phyloP scores from a whole-genome alignment of 2,329 filamentous ascomycete genomes.

The Talaromyces sp. region DNA sequence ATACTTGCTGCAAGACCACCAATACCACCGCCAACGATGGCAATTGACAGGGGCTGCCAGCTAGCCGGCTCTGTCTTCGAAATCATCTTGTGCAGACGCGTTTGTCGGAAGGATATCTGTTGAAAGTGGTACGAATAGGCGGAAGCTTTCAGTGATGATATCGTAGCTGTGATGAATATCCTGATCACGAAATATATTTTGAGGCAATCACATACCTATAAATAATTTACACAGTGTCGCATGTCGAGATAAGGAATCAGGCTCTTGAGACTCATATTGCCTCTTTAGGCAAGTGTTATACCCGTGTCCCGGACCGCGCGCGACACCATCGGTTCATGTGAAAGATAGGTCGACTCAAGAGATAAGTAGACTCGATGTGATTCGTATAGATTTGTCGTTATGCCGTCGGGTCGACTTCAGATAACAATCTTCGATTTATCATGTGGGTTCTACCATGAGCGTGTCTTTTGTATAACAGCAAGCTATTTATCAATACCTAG shows the following conservation, averaged over 20 bases:
- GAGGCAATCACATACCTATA: slow-evolving; percentile 6
- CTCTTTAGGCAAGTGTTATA: slow-evolving; percentile 5
- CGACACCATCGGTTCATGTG: background rate
- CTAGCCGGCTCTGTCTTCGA: background rate
- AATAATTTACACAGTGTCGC: background rate
- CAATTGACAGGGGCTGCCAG: slow-evolving; percentile 48
- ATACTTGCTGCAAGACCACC: slow-evolving; percentile 52
- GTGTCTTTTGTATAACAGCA: background rate
- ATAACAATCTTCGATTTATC: background rate
- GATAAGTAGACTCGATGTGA: slow-evolving; percentile 3
- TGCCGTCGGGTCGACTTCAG: background rate
- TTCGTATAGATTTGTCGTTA: background rate
- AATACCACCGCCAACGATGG: slow-evolving; percentile 52
- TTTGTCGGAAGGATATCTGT: too few relatives aligned
- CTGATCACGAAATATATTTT: too few relatives aligned
- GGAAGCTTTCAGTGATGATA: background rate
- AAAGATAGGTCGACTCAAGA: background rate
- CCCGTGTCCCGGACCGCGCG: slow-evolving; percentile 13
- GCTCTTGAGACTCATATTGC: background rate
- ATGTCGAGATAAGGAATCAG: background rate
- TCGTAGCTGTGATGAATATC: background rate
- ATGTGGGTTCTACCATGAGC: background rate
- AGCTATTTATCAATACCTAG: background rate
- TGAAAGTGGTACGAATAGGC: background rate
- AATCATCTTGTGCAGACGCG: slow-evolving; percentile 17